Conservation (phyloP, 768 basidiomycete species). For the Tulasnella calospora region DNA sequence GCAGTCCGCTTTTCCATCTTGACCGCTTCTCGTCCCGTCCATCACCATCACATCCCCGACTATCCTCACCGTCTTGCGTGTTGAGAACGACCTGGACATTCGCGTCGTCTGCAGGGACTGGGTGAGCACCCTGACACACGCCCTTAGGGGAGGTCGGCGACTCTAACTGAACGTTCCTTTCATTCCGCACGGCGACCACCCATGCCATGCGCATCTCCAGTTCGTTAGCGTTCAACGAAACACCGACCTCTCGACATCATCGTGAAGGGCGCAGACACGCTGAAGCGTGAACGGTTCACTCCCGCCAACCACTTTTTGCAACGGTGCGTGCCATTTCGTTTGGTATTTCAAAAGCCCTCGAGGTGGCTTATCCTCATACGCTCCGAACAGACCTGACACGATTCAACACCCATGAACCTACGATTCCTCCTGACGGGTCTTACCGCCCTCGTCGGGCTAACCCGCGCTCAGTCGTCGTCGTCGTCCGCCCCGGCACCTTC, state of each 20-base stretch:
- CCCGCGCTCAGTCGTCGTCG: not conserved
- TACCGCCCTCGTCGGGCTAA: not conserved
- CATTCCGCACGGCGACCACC: not conserved
- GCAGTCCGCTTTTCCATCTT: not conserved
- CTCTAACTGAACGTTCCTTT: not conserved
- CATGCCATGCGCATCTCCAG: not conserved
- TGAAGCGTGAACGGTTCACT: not conserved
- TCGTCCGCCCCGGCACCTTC: not conserved
- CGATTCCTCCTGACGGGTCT: not conserved
- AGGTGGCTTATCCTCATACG: not conserved
- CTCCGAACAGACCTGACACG: not conserved
- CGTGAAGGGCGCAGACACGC: not conserved
- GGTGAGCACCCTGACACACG: constrained; percentile 4
- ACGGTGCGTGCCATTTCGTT: not conserved
- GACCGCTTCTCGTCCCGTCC: not conserved
- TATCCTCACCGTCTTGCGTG: not conserved
- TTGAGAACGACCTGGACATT: not conserved
- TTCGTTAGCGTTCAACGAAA: not conserved
- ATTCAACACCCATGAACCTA: not conserved
- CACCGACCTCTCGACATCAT: not conserved
- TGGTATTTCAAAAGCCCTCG: not conserved
- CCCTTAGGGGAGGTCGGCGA: not conserved
- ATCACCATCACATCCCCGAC: not conserved
- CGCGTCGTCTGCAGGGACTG: not conserved
- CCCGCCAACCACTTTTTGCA: not conserved